phyloP scores from a whole-genome alignment of 257 asterid species.

The Solanum clarkiae region DNA sequence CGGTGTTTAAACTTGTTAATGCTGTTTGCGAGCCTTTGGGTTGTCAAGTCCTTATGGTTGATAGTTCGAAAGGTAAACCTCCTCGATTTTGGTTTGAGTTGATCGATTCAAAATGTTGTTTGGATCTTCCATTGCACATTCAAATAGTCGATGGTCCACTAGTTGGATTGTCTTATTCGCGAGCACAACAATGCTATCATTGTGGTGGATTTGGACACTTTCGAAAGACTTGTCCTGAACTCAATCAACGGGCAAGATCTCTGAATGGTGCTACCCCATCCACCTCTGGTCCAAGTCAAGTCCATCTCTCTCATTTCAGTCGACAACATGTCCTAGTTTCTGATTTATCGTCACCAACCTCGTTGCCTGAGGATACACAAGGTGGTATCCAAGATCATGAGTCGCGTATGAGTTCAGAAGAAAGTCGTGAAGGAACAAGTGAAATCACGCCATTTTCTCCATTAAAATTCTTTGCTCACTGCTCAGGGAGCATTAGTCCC shows the following conservation, averaged over 20 bases:
- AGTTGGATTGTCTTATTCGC: background rate
- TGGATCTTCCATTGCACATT: background rate
- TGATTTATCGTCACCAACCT: background rate
- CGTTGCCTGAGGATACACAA: background rate
- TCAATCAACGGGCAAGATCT: background rate
- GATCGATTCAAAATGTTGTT: background rate
- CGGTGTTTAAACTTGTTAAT: background rate
- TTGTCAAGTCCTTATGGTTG: background rate
- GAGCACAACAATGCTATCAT: background rate
- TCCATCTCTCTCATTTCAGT: background rate
- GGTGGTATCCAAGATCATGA: background rate
- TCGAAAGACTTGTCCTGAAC: background rate
- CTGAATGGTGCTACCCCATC: background rate
- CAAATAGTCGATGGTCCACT: background rate
- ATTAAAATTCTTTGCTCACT: background rate
- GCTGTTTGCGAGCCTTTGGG: background rate
- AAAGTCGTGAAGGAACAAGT: background rate
- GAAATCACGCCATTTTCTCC: background rate
- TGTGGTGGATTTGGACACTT: background rate
- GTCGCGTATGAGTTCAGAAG: background rate
- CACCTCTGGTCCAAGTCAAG: background rate
- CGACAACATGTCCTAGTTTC: background rate
- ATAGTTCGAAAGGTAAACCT: background rate
- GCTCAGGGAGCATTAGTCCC: background rate
- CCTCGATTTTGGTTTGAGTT: background rate